Conservation (phyloP, 108 stramenopile genomes). For the Cyclotella cryptica region DNA sequence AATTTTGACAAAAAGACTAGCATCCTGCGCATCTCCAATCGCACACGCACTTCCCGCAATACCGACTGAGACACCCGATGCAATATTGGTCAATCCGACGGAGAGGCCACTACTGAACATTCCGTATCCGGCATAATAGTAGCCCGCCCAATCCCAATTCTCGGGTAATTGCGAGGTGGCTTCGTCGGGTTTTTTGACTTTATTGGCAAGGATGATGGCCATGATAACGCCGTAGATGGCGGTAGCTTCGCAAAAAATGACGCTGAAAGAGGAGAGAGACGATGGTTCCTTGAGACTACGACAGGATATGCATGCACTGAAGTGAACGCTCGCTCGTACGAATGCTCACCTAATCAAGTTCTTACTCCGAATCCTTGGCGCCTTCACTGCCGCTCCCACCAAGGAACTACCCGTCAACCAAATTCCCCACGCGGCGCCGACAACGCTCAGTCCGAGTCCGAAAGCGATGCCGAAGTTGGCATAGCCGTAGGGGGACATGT, state of each 20-base stretch:
- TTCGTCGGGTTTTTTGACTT: constrained; percentile 90
- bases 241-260: constrained; percentile 99
- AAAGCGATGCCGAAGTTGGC: constrained; percentile 98
- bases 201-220: constrained; percentile 97
- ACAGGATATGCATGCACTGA: too few relatives aligned
- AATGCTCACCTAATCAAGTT: constrained; percentile 93
- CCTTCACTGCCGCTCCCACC: constrained; percentile 98
- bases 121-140: constrained; percentile 97
- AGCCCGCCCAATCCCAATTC: constrained; percentile 86
- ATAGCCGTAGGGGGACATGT: constrained; percentile 98
- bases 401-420: constrained; percentile 96
- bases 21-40: constrained; percentile 98
- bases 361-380: constrained; percentile 97
- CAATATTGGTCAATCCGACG: constrained; percentile 99
- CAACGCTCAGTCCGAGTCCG: constrained; percentile 94
- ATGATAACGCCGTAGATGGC: constrained; percentile 99
- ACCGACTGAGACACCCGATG: constrained; percentile 96
- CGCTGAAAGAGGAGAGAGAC: constrained; percentile 52
- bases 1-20: constrained; percentile 98
- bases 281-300: neutral
- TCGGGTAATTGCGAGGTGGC: constrained; percentile 64
- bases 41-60: constrained; percentile 97
- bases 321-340: neutral
- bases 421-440: constrained; percentile 98
- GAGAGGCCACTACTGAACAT: constrained; percentile 96